These are phyloP conservation scores for Saccharomycopsis selenospora DNA, from an alignment of 805 yeast species.

Conservation along the genomic window DNA sequence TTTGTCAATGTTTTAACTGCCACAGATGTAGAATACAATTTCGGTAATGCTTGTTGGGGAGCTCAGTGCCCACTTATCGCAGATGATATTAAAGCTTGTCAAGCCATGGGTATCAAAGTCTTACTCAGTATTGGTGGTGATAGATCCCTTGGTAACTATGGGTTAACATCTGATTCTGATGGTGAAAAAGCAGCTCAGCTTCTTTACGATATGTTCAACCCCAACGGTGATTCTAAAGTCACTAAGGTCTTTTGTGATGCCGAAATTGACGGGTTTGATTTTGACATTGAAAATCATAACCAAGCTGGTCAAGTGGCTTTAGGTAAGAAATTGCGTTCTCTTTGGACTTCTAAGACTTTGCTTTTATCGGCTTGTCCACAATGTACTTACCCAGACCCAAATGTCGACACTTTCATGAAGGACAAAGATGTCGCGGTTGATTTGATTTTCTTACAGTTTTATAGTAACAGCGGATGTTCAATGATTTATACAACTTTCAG, in stretches of 20 bases:
- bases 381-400: constrained; percentile 54
- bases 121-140: constrained; percentile 73
- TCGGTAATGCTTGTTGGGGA: constrained; percentile 36
- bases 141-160: constrained; percentile 54
- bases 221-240: constrained; percentile 35
- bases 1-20: constrained; percentile 36
- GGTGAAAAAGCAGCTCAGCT: constrained; percentile 57
- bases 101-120: constrained; percentile 65
- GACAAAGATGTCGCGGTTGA: constrained; percentile 44
- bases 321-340: constrained; percentile 30
- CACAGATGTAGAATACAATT: constrained; percentile 29
- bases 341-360: constrained; percentile 36
- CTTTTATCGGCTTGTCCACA: constrained; percentile 63
- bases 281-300: constrained; percentile 28
- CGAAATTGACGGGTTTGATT: constrained; percentile 20
- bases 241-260: constrained; percentile 23
- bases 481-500: constrained; percentile 32
- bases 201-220: constrained; percentile 49
- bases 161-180: constrained; percentile 74
- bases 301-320: constrained; percentile 47
- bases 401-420: constrained; percentile 34
- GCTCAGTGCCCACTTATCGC: constrained; percentile 41
- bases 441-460: constrained; percentile 58
- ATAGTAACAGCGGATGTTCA: constrained; percentile 47
- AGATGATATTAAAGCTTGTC: constrained; percentile 67